phyloP scores from a whole-genome alignment of 1,139 yeast genomes.

The Meyerozyma smithsonii region DNA sequence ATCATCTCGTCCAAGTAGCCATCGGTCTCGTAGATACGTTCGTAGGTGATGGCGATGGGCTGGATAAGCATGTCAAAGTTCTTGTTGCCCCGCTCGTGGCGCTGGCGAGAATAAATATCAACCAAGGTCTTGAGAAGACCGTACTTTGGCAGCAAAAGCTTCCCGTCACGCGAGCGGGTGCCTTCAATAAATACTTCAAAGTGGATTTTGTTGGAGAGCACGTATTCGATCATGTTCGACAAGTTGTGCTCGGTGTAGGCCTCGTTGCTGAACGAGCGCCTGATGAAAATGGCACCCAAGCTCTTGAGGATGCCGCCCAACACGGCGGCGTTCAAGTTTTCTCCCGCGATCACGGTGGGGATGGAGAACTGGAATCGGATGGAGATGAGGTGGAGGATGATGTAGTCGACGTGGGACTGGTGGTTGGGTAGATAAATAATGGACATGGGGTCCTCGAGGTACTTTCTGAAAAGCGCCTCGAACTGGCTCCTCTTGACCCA shows the following conservation, averaged over 20 bases:
- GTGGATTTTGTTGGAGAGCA: conserved; percentile 47
- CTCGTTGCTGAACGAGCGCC: conserved; percentile 44
- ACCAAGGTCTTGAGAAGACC: conserved; percentile 54
- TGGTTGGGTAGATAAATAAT: conserved; percentile 48
- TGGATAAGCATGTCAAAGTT: conserved; percentile 43
- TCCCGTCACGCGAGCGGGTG: conserved; percentile 64
- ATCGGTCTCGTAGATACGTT: conserved; percentile 63
- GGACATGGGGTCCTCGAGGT: conserved; percentile 66
- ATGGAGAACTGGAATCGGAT: conserved; percentile 53
- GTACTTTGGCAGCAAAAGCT: conserved; percentile 58
- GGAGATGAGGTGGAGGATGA: conserved; percentile 54
- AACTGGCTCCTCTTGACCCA: conserved; percentile 37
- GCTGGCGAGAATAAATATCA: conserved; percentile 41
- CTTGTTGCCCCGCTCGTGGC: conserved; percentile 38
- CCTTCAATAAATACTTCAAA: conserved; percentile 67
- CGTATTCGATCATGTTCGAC: conserved; percentile 49
- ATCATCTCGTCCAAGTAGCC: conserved; percentile 57
- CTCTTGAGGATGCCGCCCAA: conserved; percentile 45
- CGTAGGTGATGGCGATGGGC: conserved; percentile 61
- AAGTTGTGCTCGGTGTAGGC: conserved; percentile 55
- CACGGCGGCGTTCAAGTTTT: conserved; percentile 60
- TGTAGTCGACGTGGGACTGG: conserved; percentile 63
- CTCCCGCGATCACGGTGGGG: conserved; percentile 67
- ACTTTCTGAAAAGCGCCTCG: conserved; percentile 54
- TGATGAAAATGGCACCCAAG: conserved; percentile 46